phyloP scores from a whole-genome alignment of 2,329 filamentous ascomycete species.

The Ophiostoma triangulosporum region DNA sequence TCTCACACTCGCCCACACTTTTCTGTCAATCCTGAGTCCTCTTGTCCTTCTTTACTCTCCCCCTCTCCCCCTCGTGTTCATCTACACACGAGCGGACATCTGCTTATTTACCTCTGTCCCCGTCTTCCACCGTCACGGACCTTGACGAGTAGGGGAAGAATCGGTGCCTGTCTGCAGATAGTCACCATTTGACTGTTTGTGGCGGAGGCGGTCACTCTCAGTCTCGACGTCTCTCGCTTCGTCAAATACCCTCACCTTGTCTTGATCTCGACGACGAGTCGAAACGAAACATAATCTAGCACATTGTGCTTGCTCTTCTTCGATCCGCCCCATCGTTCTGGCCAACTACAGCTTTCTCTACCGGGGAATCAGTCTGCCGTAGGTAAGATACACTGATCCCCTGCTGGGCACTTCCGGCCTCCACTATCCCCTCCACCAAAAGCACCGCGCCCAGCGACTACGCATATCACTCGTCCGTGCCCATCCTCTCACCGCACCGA shows the following conservation, averaged over 20 bases:
- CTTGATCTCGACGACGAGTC: not conserved
- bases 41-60: not conserved
- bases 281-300: not conserved
- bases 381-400: not conserved
- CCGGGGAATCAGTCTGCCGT: not conserved
- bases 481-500: constrained; percentile 6
- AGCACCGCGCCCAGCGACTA: not conserved
- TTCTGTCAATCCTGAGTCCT: not conserved
- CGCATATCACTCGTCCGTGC: not conserved
- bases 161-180: constrained; percentile 2
- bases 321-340: not conserved
- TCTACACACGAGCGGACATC: not conserved
- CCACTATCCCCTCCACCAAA: constrained; percentile 1
- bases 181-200: not conserved
- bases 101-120: not conserved
- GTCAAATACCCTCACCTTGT: not conserved
- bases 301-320: not conserved
- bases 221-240: not conserved
- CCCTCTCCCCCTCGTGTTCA: not conserved
- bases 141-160: constrained; percentile 6
- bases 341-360: not conserved
- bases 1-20: not conserved
- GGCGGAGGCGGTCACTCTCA: not conserved
- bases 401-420: not conserved
- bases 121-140: not conserved